Percentiles rank a stretch among this genome's conserved stretches.
Evolutionary conservation across 2,329 filamentous ascomycete species (phyloP).

Genomic region (Coniosporium tulheliwenetii): DNA sequence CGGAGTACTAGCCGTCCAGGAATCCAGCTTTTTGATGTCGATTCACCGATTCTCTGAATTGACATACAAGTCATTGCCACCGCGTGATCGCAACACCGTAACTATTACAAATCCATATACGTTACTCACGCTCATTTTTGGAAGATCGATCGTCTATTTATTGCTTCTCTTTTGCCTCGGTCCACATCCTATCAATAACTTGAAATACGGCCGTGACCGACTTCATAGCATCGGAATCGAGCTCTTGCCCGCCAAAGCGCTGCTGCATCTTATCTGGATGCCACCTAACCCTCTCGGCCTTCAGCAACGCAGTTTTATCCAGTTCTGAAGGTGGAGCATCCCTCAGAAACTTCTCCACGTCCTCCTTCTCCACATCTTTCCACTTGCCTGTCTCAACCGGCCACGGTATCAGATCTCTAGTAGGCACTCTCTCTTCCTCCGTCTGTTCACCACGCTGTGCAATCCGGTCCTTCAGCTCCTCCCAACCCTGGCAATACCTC

Average conservation of each 20-base stretch:
- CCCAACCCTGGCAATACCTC: constrained; percentile 51
- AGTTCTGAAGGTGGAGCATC: constrained; percentile 26
- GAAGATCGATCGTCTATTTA: no score
- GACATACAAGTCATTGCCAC: no score
- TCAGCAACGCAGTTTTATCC: constrained; percentile 39
- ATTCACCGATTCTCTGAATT: no score
- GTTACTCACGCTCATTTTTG: no score
- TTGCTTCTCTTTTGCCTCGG: constrained; percentile 23
- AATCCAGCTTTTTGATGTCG: no score
- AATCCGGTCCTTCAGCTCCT: constrained; percentile 20
- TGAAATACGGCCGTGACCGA: constrained; percentile 85
- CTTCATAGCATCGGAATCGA: constrained; percentile 58
- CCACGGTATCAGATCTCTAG: constrained; percentile 43
- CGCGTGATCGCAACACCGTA: no score
- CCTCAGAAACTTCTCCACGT: constrained; percentile 55
- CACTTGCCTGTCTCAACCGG: constrained; percentile 49
- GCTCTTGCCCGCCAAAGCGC: constrained; percentile 52
- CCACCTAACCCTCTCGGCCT: constrained; percentile 81
- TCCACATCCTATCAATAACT: constrained; percentile 70
- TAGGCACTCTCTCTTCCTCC: background rate
- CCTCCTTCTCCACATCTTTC: constrained; percentile 39
- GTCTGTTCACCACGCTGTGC: constrained; percentile 40
- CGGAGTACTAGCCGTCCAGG: no score
- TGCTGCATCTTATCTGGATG: constrained; percentile 98
- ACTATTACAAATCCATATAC: no score